Percentiles rank a stretch among this genome's conserved stretches.
Conservation (phyloP, 2,329 filamentous ascomycete genomes). For the Colletotrichum abscissum region DNA sequence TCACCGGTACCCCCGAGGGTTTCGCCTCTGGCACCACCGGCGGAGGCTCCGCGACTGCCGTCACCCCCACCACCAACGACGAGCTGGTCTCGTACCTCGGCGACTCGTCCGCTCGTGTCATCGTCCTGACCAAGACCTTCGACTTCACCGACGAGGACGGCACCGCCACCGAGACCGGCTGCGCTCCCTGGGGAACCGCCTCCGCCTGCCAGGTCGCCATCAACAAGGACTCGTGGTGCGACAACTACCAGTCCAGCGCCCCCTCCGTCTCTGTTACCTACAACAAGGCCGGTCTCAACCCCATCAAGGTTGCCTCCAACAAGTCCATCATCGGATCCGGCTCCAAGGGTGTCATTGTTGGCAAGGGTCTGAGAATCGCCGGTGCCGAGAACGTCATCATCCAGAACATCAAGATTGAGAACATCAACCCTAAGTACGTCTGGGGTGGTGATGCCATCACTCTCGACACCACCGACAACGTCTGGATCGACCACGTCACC, state of each 20-base stretch:
- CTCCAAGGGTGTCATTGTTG: conserved; percentile 64
- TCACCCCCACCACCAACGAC: conserved; percentile 63
- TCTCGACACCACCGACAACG: conserved; percentile 55
- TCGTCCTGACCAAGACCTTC: conserved; percentile 67
- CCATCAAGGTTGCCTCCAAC: conserved; percentile 66
- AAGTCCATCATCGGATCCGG: conserved; percentile 68
- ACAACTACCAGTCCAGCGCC: conserved; percentile 66
- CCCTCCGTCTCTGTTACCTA: conserved; percentile 57
- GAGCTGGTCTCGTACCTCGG: conserved; percentile 71
- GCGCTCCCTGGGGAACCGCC: conserved; percentile 64
- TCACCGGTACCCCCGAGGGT: conserved; percentile 52
- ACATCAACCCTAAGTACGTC: conserved; percentile 61
- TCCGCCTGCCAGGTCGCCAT: conserved; percentile 68
- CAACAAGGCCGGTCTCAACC: conserved; percentile 62
- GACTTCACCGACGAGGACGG: conserved; percentile 69
- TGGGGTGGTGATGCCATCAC: conserved; percentile 71
- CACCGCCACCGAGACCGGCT: conserved; percentile 62
- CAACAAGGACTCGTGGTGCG: conserved; percentile 65
- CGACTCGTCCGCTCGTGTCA: conserved; percentile 64
- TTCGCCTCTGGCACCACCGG: conserved; percentile 67
- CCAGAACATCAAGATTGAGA: conserved; percentile 58
- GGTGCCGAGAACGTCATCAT: conserved; percentile 64
- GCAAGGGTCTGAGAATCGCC: conserved; percentile 64
- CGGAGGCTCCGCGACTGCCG: conserved; percentile 64
- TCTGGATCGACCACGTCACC: conserved; percentile 66